Percentiles rank a stretch among this genome's conserved stretches.
Conservation (phyloP, 805 yeast species). For the Myxozyma neglecta region DNA sequence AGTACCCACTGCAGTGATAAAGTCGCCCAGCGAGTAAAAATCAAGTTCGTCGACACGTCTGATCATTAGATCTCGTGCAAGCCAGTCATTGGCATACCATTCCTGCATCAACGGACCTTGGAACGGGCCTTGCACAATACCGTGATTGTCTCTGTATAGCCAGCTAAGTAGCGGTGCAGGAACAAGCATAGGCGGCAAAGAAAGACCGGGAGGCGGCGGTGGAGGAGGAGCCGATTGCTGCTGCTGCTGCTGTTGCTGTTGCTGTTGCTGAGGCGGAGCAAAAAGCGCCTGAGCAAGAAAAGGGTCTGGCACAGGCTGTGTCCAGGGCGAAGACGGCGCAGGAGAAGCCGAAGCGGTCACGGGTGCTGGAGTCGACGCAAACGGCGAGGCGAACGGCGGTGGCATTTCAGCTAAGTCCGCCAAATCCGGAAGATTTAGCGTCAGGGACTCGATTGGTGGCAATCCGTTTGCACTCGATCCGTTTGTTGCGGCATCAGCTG, state of each 20-base stretch:
- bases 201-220: conserved; percentile 22
- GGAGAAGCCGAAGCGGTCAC: conserved; percentile 21
- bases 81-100: conserved; percentile 67
- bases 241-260: conserved; percentile 17
- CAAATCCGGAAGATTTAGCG: no score
- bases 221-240: conserved; percentile 12
- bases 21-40: conserved; percentile 54
- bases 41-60: conserved; percentile 57
- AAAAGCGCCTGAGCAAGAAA: conserved; percentile 13
- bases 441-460: no score
- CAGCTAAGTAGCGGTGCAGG: conserved; percentile 44
- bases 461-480: no score
- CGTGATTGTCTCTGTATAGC: conserved; percentile 71
- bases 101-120: conserved; percentile 70
- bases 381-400: conserved; percentile 2
- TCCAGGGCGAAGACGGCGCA: conserved; percentile 14
- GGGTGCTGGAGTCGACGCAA: conserved; percentile 2
- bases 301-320: conserved; percentile 18
- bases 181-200: conserved; percentile 21
- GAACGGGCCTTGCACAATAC: conserved; percentile 80
- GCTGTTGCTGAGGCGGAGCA: conserved; percentile 18
- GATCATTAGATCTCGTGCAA: conserved; percentile 54
- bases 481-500: no score
- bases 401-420: no score
- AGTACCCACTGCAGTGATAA: conserved; percentile 52